phyloP scores from a whole-genome alignment of 208 protist species.

The Acanthamoeba sp. region DNA sequence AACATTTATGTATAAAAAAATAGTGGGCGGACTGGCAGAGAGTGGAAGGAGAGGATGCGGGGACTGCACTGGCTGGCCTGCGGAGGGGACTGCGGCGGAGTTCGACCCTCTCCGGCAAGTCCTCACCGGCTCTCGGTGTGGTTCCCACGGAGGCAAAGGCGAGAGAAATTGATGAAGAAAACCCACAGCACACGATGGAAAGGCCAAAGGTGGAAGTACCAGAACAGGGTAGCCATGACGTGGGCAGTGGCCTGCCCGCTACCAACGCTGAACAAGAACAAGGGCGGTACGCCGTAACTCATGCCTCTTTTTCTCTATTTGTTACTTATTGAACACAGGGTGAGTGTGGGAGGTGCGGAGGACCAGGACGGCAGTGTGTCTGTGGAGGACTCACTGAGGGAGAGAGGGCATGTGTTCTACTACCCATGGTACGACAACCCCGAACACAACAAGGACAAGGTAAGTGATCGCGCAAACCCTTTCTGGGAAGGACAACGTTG shows the following conservation, averaged over 20 bases:
- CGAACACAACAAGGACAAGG: constrained; percentile 39
- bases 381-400: not conserved
- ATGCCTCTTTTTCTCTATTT: not conserved
- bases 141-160: not conserved
- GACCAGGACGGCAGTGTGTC: not conserved
- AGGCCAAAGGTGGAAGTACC: not conserved
- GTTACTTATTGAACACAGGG: too few species aligned
- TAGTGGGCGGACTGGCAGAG: not conserved
- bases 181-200: not conserved
- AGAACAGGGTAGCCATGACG: too few species aligned
- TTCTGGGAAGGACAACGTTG: too few species aligned
- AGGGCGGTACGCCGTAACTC: too few species aligned
- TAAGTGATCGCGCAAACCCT: too few species aligned
- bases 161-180: not conserved
- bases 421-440: constrained; percentile 86
- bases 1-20: not conserved
- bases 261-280: not conserved
- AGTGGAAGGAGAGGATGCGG: not conserved
- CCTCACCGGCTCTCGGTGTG: not conserved
- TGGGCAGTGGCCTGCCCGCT: too few species aligned
- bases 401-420: constrained; percentile 83
- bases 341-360: too few species aligned
- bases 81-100: too few species aligned
- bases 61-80: not conserved
- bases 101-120: too few species aligned